Conservation (phyloP, 2,329 filamentous ascomycete species). For the Arthrobotrys entomopaga region DNA sequence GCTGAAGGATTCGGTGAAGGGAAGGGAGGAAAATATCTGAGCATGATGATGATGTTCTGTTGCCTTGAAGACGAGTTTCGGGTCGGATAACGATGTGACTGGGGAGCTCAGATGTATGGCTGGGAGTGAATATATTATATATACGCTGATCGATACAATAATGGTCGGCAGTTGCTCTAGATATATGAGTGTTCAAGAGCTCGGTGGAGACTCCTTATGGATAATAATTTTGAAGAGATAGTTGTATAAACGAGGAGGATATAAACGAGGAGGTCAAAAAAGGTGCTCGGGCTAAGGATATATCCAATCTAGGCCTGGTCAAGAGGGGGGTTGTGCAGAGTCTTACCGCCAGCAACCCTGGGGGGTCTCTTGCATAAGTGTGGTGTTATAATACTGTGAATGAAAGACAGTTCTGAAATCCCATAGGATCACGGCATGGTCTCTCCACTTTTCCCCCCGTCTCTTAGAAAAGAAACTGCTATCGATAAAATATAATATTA, state of each 20-base stretch:
- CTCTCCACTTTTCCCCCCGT: slow-evolving; percentile 24
- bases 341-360: slow-evolving; percentile 27
- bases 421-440: slow-evolving; percentile 29
- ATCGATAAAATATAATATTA: too few relatives aligned
- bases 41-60: too few relatives aligned
- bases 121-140: neutral
- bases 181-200: slow-evolving; percentile 13
- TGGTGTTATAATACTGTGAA: neutral
- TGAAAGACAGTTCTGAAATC: slow-evolving; percentile 6
- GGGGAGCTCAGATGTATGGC: neutral
- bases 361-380: neutral
- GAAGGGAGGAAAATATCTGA: slow-evolving; percentile 49
- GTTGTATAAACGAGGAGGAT: slow-evolving; percentile 22
- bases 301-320: slow-evolving; percentile 9
- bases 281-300: slow-evolving; percentile 10
- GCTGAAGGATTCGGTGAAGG: slow-evolving; percentile 49
- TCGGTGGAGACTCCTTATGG: slow-evolving; percentile 9
- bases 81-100: neutral
- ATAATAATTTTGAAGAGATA: slow-evolving; percentile 8
- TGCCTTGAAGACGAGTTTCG: neutral
- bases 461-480: slow-evolving; percentile 5
- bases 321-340: slow-evolving; percentile 34
- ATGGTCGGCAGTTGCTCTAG: slow-evolving; percentile 4
- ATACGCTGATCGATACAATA: neutral
- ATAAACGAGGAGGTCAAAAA: slow-evolving; percentile 3